phyloP scores from a whole-genome alignment of 2,329 filamentous ascomycete genomes.

The Cytospora paraplurivora region DNA sequence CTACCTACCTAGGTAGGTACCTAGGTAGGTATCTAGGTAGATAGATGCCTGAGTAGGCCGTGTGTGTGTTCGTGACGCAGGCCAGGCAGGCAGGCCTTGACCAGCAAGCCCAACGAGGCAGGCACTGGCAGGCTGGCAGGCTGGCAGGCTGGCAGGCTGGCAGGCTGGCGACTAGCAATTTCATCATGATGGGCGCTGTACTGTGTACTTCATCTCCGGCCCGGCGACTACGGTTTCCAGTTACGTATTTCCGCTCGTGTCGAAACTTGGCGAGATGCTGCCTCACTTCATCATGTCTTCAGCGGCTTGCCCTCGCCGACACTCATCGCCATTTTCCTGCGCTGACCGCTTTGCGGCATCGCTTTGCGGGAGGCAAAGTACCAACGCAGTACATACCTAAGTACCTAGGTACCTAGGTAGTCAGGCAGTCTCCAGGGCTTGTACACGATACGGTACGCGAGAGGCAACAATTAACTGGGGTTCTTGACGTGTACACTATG shows the following conservation, averaged over 20 bases:
- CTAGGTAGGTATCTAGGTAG: too few relatives aligned
- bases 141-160: neutral
- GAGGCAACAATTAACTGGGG: neutral
- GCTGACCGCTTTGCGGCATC: constrained; percentile 19
- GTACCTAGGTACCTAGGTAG: too few relatives aligned
- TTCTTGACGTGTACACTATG: constrained; percentile 10
- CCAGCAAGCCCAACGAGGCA: too few relatives aligned
- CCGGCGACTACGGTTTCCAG: constrained; percentile 6
- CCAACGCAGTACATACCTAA: neutral
- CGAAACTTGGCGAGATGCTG: neutral
- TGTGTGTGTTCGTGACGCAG: constrained; percentile 2
- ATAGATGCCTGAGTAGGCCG: too few relatives aligned
- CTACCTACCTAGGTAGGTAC: too few relatives aligned
- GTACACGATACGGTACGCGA: too few relatives aligned
- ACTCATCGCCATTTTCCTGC: neutral
- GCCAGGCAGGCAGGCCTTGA: too few relatives aligned
- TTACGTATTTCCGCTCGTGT: neutral
- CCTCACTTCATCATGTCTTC: neutral
- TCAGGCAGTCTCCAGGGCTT: too few relatives aligned
- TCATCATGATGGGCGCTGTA: constrained; percentile 14
- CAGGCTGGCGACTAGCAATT: constrained; percentile 19
- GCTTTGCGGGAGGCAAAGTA: constrained; percentile 4
- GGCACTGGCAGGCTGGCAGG: too few relatives aligned
- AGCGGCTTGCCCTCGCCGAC: neutral
- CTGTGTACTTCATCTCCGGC: constrained; percentile 13